Evolutionary conservation across 2,329 filamentous ascomycete species (phyloP).

Genomic region (Ustulina deusta): DNA sequence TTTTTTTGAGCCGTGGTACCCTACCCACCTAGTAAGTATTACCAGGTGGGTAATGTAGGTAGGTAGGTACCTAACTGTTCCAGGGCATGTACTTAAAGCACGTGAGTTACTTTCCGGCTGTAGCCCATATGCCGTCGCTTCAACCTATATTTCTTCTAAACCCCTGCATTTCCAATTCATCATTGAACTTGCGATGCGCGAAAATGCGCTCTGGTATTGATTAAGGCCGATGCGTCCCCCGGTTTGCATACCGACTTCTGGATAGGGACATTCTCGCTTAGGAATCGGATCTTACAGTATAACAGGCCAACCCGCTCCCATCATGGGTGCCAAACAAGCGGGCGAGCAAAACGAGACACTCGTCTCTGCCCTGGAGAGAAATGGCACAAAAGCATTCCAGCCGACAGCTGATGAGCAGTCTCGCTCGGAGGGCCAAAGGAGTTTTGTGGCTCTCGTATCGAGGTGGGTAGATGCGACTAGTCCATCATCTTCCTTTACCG

Average conservation of each 20-base stretch:
- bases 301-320: conserved; percentile 16
- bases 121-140: conserved; percentile 7
- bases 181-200: not conserved
- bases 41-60: not conserved
- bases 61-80: not conserved
- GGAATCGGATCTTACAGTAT: not conserved
- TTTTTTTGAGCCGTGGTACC: too few relatives aligned
- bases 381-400: conserved; percentile 63
- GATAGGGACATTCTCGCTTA: not conserved
- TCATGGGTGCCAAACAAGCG: conserved; percentile 33
- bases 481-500: conserved; percentile 32
- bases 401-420: conserved; percentile 54
- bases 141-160: not conserved
- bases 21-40: too few relatives aligned
- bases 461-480: conserved; percentile 54
- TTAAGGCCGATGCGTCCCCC: not conserved
- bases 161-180: not conserved
- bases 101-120: too few relatives aligned
- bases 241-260: not conserved
- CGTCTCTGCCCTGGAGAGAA: conserved; percentile 52
- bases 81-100: too few relatives aligned
- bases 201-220: conserved; percentile 3
- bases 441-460: conserved; percentile 62
- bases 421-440: conserved; percentile 52
- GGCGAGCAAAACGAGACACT: conserved; percentile 42